These are phyloP conservation scores for Mrakia hoshinonis DNA, from an alignment of 768 basidiomycete species.

Conservation along the genomic window DNA sequence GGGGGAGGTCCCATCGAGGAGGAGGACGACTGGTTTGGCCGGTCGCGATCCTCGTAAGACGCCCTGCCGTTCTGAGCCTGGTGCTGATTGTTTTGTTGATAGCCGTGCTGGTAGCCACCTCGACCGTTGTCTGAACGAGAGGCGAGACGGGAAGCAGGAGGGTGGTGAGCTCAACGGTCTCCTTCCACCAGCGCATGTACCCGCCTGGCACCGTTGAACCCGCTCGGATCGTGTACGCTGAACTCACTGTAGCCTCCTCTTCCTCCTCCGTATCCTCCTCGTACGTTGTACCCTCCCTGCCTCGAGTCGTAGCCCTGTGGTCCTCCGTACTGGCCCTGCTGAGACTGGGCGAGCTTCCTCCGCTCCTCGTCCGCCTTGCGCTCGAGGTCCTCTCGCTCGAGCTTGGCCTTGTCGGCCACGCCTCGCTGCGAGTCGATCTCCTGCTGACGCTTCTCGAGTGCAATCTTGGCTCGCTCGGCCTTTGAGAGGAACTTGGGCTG, in stretches of 20 bases:
- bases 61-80: neutral
- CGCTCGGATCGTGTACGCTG: neutral
- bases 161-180: neutral
- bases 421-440: constrained; percentile 69
- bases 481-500: constrained; percentile 93
- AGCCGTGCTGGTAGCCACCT: neutral
- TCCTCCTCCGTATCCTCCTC: constrained; percentile 17
- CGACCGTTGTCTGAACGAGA: neutral
- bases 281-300: neutral
- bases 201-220: neutral
- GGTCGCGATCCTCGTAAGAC: constrained; percentile 6
- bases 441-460: constrained; percentile 73
- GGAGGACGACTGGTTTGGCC: neutral
- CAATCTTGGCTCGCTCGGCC: constrained; percentile 79
- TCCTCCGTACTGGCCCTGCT: constrained; percentile 5
- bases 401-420: constrained; percentile 53
- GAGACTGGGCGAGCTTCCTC: constrained; percentile 40
- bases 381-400: constrained; percentile 65
- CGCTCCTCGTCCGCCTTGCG: constrained; percentile 57
- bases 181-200: neutral
- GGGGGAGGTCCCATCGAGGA: constrained; percentile 18
- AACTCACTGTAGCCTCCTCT: constrained; percentile 24
- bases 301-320: neutral
- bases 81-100: neutral
- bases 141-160: neutral